phyloP scores from a whole-genome alignment of 306 rosid genomes.

The Citrullus amarus region DNA sequence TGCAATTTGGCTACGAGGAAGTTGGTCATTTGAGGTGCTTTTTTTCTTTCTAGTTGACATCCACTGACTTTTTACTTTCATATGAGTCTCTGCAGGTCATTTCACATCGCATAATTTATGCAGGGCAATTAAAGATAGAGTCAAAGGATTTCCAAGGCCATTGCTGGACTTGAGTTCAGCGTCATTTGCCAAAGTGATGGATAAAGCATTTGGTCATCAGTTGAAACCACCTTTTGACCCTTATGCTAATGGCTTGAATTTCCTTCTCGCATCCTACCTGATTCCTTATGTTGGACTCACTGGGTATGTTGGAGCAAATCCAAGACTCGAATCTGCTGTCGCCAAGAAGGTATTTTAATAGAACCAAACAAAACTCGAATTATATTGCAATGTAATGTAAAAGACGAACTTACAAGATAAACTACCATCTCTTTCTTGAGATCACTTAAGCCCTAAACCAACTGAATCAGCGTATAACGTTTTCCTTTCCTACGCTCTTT shows the following conservation, averaged over 20 bases:
- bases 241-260: constrained; percentile 44
- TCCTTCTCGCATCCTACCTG: constrained; percentile 53
- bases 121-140: constrained; percentile 49
- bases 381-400: too few relatives aligned
- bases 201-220: constrained; percentile 35
- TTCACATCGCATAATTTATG: not conserved
- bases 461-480: too few relatives aligned
- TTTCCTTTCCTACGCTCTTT: too few relatives aligned
- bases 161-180: constrained; percentile 38
- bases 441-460: too few relatives aligned
- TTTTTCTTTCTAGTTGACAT: not conserved
- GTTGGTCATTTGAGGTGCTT: constrained; percentile 58
- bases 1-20: constrained; percentile 56
- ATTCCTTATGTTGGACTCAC: constrained; percentile 87
- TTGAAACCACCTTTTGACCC: constrained; percentile 60
- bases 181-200: constrained; percentile 36
- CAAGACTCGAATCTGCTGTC: constrained; percentile 23
- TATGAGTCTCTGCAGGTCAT: not conserved
- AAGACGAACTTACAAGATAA: too few relatives aligned
- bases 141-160: constrained; percentile 70
- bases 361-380: too few relatives aligned
- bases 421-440: too few relatives aligned
- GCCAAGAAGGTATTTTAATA: constrained; percentile 27
- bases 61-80: not conserved
- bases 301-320: constrained; percentile 65